Evolutionary conservation across 2,329 filamentous ascomycete genomes (phyloP).

Genomic region (Paecilomyces fulvus): DNA sequence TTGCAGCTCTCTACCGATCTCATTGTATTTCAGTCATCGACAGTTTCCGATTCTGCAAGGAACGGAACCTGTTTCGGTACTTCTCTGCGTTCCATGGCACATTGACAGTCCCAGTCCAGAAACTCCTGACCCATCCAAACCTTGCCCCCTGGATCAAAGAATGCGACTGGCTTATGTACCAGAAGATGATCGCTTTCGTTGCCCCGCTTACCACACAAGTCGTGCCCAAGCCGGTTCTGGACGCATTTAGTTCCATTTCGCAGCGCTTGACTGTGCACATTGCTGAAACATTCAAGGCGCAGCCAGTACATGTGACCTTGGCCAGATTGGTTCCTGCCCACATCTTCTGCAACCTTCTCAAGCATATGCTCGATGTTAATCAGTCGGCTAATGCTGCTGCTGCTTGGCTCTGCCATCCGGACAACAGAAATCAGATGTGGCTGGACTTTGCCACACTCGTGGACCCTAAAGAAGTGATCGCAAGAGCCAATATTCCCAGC

Average conservation of each 20-base stretch:
- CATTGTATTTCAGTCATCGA: constrained; percentile 95
- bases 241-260: constrained; percentile 80
- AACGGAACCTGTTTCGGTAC: constrained; percentile 91
- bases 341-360: constrained; percentile 76
- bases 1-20: constrained; percentile 81
- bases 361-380: constrained; percentile 84
- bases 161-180: constrained; percentile 91
- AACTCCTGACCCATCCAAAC: constrained; percentile 71
- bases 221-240: constrained; percentile 76
- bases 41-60: constrained; percentile 90
- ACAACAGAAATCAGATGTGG: constrained; percentile 93
- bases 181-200: constrained; percentile 91
- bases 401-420: constrained; percentile 80
- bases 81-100: constrained; percentile 95
- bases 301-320: constrained; percentile 74
- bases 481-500: constrained; percentile 32
- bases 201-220: constrained; percentile 85
- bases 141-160: constrained; percentile 90
- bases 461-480: constrained; percentile 32
- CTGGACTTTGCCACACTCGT: constrained; percentile 57
- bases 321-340: constrained; percentile 84
- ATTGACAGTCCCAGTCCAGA: constrained; percentile 92
- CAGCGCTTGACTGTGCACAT: constrained; percentile 74
- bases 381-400: constrained; percentile 88
- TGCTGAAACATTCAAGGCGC: constrained; percentile 71